Base-by-base conservation (phyloP, 2,329 filamentous ascomycete genomes). In the Podosphaera fusca region DNA sequence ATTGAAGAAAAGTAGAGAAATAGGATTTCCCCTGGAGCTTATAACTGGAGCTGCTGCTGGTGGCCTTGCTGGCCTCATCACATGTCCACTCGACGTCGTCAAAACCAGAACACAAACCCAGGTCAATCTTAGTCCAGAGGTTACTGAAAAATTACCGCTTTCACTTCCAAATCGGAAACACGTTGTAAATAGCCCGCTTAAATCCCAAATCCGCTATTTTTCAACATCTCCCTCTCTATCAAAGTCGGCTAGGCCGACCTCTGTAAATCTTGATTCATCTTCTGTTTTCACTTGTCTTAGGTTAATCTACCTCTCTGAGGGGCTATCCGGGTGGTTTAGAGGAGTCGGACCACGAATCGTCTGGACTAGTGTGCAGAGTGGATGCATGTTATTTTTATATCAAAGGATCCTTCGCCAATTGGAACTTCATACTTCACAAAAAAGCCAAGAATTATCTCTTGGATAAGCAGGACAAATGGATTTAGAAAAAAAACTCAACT, bases 71-170 rank as follows among this genome's bases (percentile, higher is more conserved):
- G 92, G 92, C 56, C 85, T 94, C 6, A 81, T 98, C 12, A 98
- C 92, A 1, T 96, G 92, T 65, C 92, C 92, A 0, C 78, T 98
- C 61, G 92, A 98, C 66, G 92, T 98, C 4, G 90, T 98, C 60
- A 98, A 98, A 72, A 98, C 92, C 0, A 78, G 92, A 56, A 84
- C 95, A 38, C 94, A 98, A 69, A 98, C 92, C 0, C 92, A 98
- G 69, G 78, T 94, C 55, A 81, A 81, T 61, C 63, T 69, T 4
- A 65, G 68, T 3, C 63, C 68, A 1, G 64, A 65, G 21, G 56
- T 64, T 12, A 50, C 59, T 31, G 47, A 61, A 46, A 66, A 65
- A n/a, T 56, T 65, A 47, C 35, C 60, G 33, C 56, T 61, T 45
- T 49, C 61, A 38, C 38, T 61, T 34, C 59, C 66, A 31, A 56